Evolutionary conservation across 2,329 filamentous ascomycete species (phyloP), one percentile per base, ranked within the genome.

Genomic region (Epichloe elymi): DNA sequence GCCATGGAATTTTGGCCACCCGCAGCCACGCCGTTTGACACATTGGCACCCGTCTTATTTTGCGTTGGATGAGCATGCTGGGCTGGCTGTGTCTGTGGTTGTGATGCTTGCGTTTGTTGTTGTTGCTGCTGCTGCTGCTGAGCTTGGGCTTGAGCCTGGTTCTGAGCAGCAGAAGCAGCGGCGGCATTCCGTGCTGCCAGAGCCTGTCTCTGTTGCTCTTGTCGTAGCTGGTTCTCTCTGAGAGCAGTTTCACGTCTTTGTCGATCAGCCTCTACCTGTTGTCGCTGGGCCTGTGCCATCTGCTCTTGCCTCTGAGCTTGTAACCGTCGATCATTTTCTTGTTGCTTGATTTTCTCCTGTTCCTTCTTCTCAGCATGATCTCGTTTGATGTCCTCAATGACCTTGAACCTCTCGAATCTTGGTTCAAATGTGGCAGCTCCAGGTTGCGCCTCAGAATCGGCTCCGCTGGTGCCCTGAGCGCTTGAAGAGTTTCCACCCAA

Each of bases 401-500:
- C 81, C 71, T 96, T 96, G 68, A 96, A 97, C 38, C 86, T 82
- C 58, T 93, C 89, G 63, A 97, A 96, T 30, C 85, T 80, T 37
- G 85, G 83, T 63, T 94, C 88, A 59, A 94, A 94, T 3, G 84
- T 77, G n/a, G 81, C 76, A 5, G 78, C 76, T 19, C 80, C 83
- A 38, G 81, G 79, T 55, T 87, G 82, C 8, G 81, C 83, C 62
- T 95, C 89, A 19, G 78, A 80, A 53, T 86, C 84, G n/a, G 79
- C 67, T 36, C 77, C 76, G 12, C 74, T 69, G 3, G 75, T 75
- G 52, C 77, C 74, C 53, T 80, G 76, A 7, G 76, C 76, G 40
- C 75, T 73, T 4, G 78, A 74, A 14, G 74, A 73, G 40, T 73
- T 77, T 1, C 84, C 74, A 12, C 81, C 77, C 53, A 89, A 76